phyloP scores from a whole-genome alignment of 2,329 filamentous ascomycete genomes.

The Botrytis fragariae region DNA sequence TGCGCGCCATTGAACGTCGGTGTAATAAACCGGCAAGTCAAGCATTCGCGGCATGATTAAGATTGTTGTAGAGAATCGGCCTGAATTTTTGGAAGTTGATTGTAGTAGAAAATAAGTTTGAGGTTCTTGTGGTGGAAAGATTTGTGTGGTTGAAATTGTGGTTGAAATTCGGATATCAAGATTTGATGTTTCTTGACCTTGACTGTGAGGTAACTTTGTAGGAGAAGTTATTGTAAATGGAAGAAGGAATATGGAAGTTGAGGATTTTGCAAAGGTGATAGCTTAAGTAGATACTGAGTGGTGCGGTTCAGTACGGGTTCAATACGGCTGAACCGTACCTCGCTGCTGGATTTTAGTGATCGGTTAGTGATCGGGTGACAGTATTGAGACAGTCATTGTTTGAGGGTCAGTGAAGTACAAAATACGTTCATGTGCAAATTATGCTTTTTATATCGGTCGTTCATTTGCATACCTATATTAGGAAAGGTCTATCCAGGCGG shows the following conservation, averaged over 20 bases:
- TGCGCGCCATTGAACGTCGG: slow-evolving; percentile 9
- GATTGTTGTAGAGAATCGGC: background rate
- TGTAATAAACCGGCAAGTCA: background rate
- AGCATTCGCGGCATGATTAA: background rate
- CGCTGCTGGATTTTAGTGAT: background rate
- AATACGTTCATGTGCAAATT: background rate
- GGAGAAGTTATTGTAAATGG: background rate
- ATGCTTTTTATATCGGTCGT: background rate
- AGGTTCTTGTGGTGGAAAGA: background rate
- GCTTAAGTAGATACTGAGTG: background rate
- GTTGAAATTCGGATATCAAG: background rate
- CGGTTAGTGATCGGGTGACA: background rate
- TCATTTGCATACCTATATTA: background rate
- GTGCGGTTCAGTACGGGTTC: background rate
- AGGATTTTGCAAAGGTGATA: background rate
- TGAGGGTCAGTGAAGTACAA: background rate
- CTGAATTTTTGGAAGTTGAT: background rate
- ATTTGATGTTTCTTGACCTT: background rate
- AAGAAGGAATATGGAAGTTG: background rate
- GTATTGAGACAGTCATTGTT: background rate
- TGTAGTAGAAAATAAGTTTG: background rate
- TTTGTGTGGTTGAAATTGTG: background rate
- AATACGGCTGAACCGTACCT: background rate
- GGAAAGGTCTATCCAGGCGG: background rate
- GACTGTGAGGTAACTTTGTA: background rate